Percentiles rank a stretch among this genome's conserved stretches.
phyloP scores from a whole-genome alignment of 169 alveolate species.

The Plasmodium sp. region DNA sequence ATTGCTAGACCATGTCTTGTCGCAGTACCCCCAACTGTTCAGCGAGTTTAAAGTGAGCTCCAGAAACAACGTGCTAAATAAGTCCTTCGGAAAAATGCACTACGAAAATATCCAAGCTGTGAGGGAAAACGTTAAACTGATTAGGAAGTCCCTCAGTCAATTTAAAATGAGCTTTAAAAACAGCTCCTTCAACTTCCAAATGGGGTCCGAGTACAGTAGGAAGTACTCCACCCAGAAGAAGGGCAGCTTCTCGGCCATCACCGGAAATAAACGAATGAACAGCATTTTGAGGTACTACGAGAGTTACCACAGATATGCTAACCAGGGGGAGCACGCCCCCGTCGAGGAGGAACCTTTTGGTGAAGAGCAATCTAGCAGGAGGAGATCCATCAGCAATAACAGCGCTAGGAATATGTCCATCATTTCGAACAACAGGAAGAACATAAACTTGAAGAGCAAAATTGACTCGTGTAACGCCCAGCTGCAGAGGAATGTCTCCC shows the following conservation, averaged over 20 bases:
- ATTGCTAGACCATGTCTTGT: conserved; percentile 50
- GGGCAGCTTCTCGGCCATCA: neutral
- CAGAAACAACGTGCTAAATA: conserved; percentile 49
- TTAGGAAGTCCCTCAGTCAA: conserved; percentile 37
- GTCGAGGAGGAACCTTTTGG: neutral
- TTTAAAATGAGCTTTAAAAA: conserved; percentile 31
- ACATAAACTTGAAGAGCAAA: conserved; percentile 23
- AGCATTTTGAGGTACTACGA: conserved; percentile 21
- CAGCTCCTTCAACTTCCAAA: conserved; percentile 4
- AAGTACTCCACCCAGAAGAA: neutral
- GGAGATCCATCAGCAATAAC: conserved; percentile 7
- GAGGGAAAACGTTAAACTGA: conserved; percentile 31
- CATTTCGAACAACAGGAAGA: conserved; percentile 7
- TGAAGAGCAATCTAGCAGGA: neutral
- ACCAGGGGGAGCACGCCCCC: neutral
- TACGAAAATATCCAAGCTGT: conserved; percentile 67
- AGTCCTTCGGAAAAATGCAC: conserved; percentile 66
- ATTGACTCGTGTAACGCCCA: neutral
- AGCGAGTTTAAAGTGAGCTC: conserved; percentile 38
- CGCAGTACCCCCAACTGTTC: conserved; percentile 51
- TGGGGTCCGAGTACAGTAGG: neutral
- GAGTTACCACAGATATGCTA: neutral
- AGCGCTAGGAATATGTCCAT: conserved; percentile 8
- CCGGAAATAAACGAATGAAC: conserved; percentile 6
- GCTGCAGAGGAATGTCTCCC: neutral